Conservation (phyloP, 108 stramenopile genomes). For the Nitzschia inconspicua region DNA sequence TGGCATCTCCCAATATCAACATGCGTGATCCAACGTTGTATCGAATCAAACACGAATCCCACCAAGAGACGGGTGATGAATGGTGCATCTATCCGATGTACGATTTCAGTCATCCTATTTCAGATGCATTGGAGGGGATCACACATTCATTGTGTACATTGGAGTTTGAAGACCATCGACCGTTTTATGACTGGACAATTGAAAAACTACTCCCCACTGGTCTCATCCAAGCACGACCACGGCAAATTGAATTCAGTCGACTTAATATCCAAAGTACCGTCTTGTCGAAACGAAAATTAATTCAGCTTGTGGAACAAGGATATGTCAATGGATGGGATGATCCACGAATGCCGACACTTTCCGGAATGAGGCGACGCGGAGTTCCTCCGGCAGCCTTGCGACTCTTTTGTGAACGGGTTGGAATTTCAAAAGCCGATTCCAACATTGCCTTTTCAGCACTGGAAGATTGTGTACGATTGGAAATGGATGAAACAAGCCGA, state of each 20-base stretch:
- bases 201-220: constrained; percentile 69
- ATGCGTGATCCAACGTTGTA: constrained; percentile 90
- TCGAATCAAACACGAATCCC: constrained; percentile 87
- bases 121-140: constrained; percentile 87
- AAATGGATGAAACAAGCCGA: constrained; percentile 72
- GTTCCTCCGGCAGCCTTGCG: constrained; percentile 81
- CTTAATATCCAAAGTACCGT: constrained; percentile 89
- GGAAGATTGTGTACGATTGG: constrained; percentile 84
- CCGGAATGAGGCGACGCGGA: constrained; percentile 83
- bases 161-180: constrained; percentile 93
- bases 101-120: constrained; percentile 90
- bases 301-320: constrained; percentile 77
- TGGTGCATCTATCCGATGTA: constrained; percentile 97
- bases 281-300: constrained; percentile 84
- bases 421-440: constrained; percentile 87
- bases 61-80: constrained; percentile 85
- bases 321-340: constrained; percentile 87
- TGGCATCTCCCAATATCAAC: constrained; percentile 89
- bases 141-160: constrained; percentile 90
- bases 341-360: constrained; percentile 84
- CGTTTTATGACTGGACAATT: constrained; percentile 89
- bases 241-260: constrained; percentile 91
- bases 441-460: constrained; percentile 79
- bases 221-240: constrained; percentile 60
- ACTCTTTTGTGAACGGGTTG: constrained; percentile 87